Base-by-base conservation (phyloP, 2,329 filamentous ascomycete genomes). In the Neonectria punicea region DNA sequence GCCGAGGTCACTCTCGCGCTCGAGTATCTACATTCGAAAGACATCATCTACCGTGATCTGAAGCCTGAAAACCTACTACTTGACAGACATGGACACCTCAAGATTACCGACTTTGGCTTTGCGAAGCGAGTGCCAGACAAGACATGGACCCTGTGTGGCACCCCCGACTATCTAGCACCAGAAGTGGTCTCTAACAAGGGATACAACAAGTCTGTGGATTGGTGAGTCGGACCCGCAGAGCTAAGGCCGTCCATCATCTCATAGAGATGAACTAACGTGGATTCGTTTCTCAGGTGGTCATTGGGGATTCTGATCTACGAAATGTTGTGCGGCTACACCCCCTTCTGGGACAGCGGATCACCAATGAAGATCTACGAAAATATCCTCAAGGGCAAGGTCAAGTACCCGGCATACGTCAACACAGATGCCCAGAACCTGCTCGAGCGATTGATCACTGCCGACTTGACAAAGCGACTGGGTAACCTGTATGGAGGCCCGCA, bases 291-390 rank as follows among this genome's bases (percentile, higher is more conserved):
- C 59, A 98, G 94, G 94, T 99, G 96, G 96, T 98, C 95, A 58
- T 86, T 99, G 63, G 96, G 96, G 50, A 98, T 99, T 77, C 84
- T 99, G 73, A 98, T 99, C 79, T 99, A 98, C 80, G 96, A 99
- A 85, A 99, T 99, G 96, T 88, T 99, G 41, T 98, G 96, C 78
- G 96, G 96, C 30, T 99, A 98, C 81, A 99, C 96, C 5, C 96
- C 96, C 5, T 99, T 99, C 84, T 99, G 96, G 95, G 96, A 99
- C 79, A 93, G 93, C 74, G 96, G 95, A 60, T 97, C 93, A 49
- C 95, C 96, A 3, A 97, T 99, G 89, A 98, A 97, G 82, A 99
- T 99, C 76, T 99, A 99, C 83, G 96, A 99, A 84, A 99, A 99
- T 79, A 99, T 99, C 75, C 88, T 99, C 69, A 94, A 94, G 76